Percentiles rank a stretch among this genome's conserved stretches.
Conservation (phyloP, 129 eudicot genomes). For the Lonicera japonica region DNA sequence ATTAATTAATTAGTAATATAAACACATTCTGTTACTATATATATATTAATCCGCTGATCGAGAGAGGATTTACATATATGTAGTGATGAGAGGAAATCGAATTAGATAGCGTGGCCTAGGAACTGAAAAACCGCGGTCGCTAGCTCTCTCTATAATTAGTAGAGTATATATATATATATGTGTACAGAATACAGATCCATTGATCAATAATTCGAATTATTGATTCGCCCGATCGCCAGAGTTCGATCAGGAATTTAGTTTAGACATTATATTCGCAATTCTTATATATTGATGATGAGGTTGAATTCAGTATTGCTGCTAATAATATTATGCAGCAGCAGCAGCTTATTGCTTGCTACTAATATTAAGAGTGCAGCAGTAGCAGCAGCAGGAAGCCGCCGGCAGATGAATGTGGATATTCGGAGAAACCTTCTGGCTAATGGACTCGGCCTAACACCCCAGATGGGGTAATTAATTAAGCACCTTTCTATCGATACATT, state of each 20-base stretch:
- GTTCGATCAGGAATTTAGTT: background rate
- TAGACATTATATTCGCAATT: no score
- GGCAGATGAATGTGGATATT: slow-evolving; percentile 3
- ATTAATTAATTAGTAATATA: background rate
- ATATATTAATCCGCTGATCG: no score
- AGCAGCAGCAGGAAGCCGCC: background rate
- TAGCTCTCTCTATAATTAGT: no score
- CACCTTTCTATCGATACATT: no score
- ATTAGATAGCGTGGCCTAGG: no score
- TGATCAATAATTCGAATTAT: no score
- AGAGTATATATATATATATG: no score
- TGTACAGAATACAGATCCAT: no score
- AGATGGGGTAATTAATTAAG: slow-evolving; percentile 70
- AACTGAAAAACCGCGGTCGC: no score
- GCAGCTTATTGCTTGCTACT: background rate
- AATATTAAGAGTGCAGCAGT: background rate
- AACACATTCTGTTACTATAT: no score
- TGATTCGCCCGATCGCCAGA: background rate
- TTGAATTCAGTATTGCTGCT: background rate
- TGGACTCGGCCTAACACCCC: slow-evolving; percentile 64
- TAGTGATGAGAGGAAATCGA: no score
- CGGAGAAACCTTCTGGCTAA: slow-evolving; percentile 40
- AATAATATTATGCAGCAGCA: background rate
- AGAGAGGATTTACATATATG: no score
- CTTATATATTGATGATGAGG: background rate